phyloP scores from a whole-genome alignment of 2,329 filamentous ascomycete genomes.

The Teratosphaeriaceae sp. region DNA sequence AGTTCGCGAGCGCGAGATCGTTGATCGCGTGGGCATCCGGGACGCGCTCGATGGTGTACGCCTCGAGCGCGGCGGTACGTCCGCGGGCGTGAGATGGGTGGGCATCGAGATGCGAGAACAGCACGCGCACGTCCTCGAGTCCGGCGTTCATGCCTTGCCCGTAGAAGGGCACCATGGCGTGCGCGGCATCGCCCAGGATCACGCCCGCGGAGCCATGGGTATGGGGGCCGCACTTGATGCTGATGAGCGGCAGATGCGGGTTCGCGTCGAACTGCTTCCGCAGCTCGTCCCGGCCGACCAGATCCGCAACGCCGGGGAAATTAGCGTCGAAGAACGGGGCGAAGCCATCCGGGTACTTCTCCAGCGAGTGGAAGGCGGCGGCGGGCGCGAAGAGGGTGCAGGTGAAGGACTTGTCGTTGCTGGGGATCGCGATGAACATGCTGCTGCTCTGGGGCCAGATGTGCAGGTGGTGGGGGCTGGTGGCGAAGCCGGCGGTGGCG shows the following conservation, averaged over 20 bases:
- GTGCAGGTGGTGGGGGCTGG: constrained; percentile 89
- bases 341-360: constrained; percentile 53
- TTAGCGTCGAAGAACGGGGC: constrained; percentile 70
- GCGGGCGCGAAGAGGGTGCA: constrained; percentile 87
- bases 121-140: constrained; percentile 83
- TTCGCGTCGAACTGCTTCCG: constrained; percentile 70
- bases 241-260: constrained; percentile 87
- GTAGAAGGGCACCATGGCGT: constrained; percentile 98
- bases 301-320: constrained; percentile 75
- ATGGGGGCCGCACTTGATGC: constrained; percentile 85
- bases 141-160: constrained; percentile 98
- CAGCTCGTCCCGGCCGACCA: constrained; percentile 61
- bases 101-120: constrained; percentile 76
- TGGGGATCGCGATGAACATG: constrained; percentile 97
- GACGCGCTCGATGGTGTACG: constrained; percentile 68
- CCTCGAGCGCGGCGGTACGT: constrained; percentile 50
- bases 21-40: constrained; percentile 85
- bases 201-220: constrained; percentile 71
- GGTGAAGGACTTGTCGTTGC: constrained; percentile 84
- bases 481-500: constrained; percentile 54
- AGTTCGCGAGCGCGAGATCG: constrained; percentile 84
- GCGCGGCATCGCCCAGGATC: constrained; percentile 87
- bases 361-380: constrained; percentile 60
- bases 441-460: constrained; percentile 83
- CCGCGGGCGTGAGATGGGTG: constrained; percentile 42